Base-by-base conservation (phyloP, 768 basidiomycete species). In the Chalciporus sphaerocephalus region DNA sequence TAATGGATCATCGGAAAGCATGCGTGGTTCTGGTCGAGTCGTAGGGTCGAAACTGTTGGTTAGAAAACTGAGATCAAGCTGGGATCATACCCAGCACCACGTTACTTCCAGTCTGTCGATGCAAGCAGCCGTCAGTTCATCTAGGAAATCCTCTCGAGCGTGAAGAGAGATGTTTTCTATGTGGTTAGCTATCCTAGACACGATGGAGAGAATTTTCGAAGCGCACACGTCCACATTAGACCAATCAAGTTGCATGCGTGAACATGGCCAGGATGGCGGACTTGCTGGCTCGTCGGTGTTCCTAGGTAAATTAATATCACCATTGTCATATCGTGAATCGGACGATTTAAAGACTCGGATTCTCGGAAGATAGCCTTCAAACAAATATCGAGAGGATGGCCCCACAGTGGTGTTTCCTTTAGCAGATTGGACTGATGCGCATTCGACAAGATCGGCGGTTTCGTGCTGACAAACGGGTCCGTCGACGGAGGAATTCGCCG, bases 71-170 rank as follows among this genome's bases (percentile, higher is more conserved):
- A 21, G 15, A 27, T 17, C 12, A 18, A 30, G 11, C 21, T 15
- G 23, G 11, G 12, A 25, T 38, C 49, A 15, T 46, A 60, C 59
- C 57, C 47, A 54, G 27, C 38, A 45, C 48, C 51, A 57, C 2
- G 45, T 46, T 36, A 44, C 13, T 20, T 53, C 51, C 24, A 57
- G 34, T 22, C 36, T 52, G 43, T 38, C 36, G 30, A 53, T 20
- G 28, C 50, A 62, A 12, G 55, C 28, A 8, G 13, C 0, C 22
- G 9, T 16, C 23, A 55, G 47, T 17, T 49, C 47, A 4, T 55
- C 41, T 47, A 46, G 3, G 37, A 57, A 55, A 21, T 52, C 43
- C 28, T 4, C 40, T 25, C 33, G 17, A 4, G 48, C 48, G 20
- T 18, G 38, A 22, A 43, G 9, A 11, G 45, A 56, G 9, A 46